phyloP scores from a whole-genome alignment of 2,329 filamentous ascomycete genomes.

The Aspergillus floridensis region DNA sequence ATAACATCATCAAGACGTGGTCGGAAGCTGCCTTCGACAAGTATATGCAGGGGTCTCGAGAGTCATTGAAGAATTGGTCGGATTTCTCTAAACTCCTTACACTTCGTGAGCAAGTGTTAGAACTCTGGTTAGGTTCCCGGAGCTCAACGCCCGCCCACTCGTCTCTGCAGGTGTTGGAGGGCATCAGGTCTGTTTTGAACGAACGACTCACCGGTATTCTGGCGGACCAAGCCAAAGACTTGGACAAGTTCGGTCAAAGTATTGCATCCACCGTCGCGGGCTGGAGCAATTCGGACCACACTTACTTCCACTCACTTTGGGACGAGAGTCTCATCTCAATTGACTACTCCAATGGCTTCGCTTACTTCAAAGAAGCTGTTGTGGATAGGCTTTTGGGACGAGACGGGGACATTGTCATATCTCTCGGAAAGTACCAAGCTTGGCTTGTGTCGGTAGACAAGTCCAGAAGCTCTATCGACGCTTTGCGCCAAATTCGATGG shows the following conservation, averaged over 20 bases:
- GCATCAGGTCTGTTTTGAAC: slow-evolving; percentile 68
- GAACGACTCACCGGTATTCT: slow-evolving; percentile 63
- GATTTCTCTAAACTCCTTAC: slow-evolving; percentile 69
- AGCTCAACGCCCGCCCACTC: slow-evolving; percentile 55
- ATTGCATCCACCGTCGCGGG: slow-evolving; percentile 60
- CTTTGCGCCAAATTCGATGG: slow-evolving; percentile 36
- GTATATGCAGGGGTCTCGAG: slow-evolving; percentile 61
- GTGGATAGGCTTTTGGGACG: slow-evolving; percentile 69
- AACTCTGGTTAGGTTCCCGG: slow-evolving; percentile 70
- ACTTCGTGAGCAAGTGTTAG: slow-evolving; percentile 67
- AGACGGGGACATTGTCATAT: slow-evolving; percentile 62
- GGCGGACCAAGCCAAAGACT: slow-evolving; percentile 60
- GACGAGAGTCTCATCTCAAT: slow-evolving; percentile 60
- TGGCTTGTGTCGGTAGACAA: slow-evolving; percentile 73
- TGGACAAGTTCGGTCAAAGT: slow-evolving; percentile 64
- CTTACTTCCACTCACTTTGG: slow-evolving; percentile 63
- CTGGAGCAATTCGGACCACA: slow-evolving; percentile 58
- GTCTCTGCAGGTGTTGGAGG: slow-evolving; percentile 64
- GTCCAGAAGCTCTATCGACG: slow-evolving; percentile 32
- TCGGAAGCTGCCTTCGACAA: slow-evolving; percentile 59
- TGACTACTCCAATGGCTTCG: slow-evolving; percentile 64
- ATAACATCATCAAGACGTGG: slow-evolving; percentile 63
- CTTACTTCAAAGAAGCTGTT: slow-evolving; percentile 67
- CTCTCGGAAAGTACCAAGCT: slow-evolving; percentile 62
- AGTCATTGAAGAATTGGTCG: slow-evolving; percentile 57